These are phyloP conservation scores for Fusarium tanahbumbuense DNA, from an alignment of 2,329 filamentous ascomycete genomes.

Conservation along the genomic window DNA sequence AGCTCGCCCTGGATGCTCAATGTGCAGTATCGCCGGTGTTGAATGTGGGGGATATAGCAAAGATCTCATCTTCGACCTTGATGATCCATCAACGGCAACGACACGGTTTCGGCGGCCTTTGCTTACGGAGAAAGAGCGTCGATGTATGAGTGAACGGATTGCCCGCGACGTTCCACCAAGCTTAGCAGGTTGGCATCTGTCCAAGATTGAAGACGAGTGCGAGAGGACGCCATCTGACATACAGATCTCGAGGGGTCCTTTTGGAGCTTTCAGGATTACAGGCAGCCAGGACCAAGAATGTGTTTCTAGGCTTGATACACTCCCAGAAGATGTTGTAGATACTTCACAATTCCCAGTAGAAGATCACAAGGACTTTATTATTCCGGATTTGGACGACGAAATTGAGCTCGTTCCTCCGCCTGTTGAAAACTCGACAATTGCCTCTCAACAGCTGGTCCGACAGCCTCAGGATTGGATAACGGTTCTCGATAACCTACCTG, in stretches of 20 bases:
- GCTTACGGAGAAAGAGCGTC: constrained; percentile 20
- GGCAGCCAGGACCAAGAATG: no score
- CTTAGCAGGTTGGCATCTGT: constrained; percentile 13
- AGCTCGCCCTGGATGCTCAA: constrained; percentile 20
- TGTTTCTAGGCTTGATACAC: no score
- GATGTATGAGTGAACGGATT: constrained; percentile 25
- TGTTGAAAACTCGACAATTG: background rate
- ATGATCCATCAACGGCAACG: background rate
- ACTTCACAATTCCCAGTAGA: accelerated
- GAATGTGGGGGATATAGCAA: constrained; percentile 33
- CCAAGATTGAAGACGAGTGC: constrained; percentile 31
- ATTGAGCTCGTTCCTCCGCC: background rate
- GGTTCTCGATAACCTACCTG: background rate
- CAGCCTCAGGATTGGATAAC: background rate
- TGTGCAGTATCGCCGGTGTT: constrained; percentile 17
- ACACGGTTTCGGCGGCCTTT: constrained; percentile 26
- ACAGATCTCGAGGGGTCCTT: constrained; percentile 30
- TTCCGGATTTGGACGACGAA: background rate
- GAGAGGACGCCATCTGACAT: constrained; percentile 4
- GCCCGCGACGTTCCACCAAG: constrained; percentile 4
- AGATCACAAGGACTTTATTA: accelerated
- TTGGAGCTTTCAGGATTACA: constrained; percentile 24
- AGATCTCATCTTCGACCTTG: constrained; percentile 34
- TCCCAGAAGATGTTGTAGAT: accelerated
- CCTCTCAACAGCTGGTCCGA: background rate